Percentiles rank a stretch among this genome's conserved stretches.
These are phyloP conservation scores for Colletotrichum camelliae DNA, from an alignment of 2,329 filamentous ascomycete species.

Conservation along the genomic window DNA sequence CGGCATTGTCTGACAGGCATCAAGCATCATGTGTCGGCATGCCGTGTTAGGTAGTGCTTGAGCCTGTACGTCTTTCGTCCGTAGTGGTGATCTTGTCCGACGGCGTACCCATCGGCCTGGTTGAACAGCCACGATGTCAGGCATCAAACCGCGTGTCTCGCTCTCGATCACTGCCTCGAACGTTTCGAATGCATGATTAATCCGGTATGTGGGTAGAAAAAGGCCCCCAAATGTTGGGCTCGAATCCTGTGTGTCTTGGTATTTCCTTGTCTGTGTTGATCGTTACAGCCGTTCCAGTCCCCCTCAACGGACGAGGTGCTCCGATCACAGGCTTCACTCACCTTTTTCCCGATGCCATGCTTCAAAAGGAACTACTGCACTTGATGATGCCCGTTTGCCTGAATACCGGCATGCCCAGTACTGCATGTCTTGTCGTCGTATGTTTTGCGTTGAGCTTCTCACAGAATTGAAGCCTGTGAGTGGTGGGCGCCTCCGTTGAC, in stretches of 20 bases:
- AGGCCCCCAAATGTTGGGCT: not conserved
- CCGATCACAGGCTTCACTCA: not conserved
- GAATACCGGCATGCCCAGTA: not conserved
- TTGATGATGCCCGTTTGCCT: not conserved
- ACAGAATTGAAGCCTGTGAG: not conserved
- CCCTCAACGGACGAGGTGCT: not conserved
- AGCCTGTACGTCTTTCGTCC: not conserved
- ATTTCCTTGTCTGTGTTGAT: not conserved
- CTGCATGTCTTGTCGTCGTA: not conserved
- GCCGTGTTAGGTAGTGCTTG: not conserved
- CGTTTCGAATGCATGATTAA: not conserved
- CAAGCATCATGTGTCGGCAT: not conserved
- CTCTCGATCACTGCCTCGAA: not conserved
- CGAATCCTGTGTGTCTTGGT: not conserved
- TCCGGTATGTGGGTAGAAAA: not conserved
- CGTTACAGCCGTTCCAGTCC: not conserved
- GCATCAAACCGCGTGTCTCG: not conserved
- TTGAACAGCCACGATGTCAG: not conserved
- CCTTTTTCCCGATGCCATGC: not conserved
- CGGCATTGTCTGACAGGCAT: not conserved
- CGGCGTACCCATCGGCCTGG: not conserved
- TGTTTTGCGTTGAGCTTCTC: not conserved
- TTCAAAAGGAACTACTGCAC: not conserved
- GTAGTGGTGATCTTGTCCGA: not conserved
- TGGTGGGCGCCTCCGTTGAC: not conserved